Conservation (phyloP, 2,329 filamentous ascomycete genomes). For the Diaporthe vaccinii region DNA sequence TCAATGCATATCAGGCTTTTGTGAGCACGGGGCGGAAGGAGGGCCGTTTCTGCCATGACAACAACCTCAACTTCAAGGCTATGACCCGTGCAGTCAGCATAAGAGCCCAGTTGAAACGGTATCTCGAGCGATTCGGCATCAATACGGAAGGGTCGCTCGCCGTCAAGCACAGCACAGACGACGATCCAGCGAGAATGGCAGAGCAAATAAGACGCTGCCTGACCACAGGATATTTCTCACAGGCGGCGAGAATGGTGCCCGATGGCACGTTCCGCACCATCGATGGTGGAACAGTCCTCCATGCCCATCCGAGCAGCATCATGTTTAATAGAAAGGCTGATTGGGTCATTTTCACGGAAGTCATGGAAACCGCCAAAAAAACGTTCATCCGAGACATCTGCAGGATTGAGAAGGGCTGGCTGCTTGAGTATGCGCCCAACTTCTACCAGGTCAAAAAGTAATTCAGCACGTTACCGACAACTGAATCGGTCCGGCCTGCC, state of each 20-base stretch:
- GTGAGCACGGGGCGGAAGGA: slow-evolving; percentile 86
- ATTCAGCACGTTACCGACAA: background rate
- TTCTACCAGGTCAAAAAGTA: slow-evolving; percentile 76
- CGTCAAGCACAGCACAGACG: slow-evolving; percentile 43
- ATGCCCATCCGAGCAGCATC: slow-evolving; percentile 91
- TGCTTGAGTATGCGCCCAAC: slow-evolving; percentile 87
- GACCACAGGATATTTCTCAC: slow-evolving; percentile 91
- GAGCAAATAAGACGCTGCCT: slow-evolving; percentile 88
- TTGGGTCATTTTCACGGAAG: slow-evolving; percentile 96
- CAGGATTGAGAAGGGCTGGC: slow-evolving; percentile 94
- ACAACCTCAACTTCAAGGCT: slow-evolving; percentile 88
- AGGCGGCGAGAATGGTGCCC: slow-evolving; percentile 92
- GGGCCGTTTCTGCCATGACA: slow-evolving; percentile 86
- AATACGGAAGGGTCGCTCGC: slow-evolving; percentile 74
- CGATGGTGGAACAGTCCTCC: slow-evolving; percentile 80
- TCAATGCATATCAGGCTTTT: slow-evolving; percentile 95
- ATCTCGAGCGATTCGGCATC: slow-evolving; percentile 88
- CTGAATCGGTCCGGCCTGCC: background rate
- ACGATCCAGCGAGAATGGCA: slow-evolving; percentile 57
- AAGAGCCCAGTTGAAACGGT: slow-evolving; percentile 86
- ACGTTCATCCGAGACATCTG: slow-evolving; percentile 91
- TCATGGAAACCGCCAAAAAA: slow-evolving; percentile 90
- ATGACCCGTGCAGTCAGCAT: slow-evolving; percentile 88
- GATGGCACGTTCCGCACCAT: slow-evolving; percentile 92
- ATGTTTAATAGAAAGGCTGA: slow-evolving; percentile 98